These are phyloP conservation scores for Stygiomarasmius scandens DNA, from an alignment of 1,284 basidiomycete genomes.

Conservation along the genomic window DNA sequence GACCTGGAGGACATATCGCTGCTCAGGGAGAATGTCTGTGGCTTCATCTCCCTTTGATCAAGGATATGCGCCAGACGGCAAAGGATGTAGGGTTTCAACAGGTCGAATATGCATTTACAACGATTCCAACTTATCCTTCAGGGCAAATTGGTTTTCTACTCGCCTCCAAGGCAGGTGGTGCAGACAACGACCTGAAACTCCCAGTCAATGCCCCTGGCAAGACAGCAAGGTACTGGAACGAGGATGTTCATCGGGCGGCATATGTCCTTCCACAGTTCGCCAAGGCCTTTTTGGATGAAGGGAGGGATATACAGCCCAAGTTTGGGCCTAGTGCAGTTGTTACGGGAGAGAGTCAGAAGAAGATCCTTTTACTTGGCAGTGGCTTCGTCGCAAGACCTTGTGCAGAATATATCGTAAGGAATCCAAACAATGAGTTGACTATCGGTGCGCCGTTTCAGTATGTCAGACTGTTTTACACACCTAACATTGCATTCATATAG, in stretches of 20 bases:
- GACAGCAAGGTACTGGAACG: slow-evolving; percentile 84
- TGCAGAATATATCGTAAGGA: slow-evolving; percentile 90
- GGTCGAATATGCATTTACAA: slow-evolving; percentile 94
- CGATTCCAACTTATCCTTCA: slow-evolving; percentile 96
- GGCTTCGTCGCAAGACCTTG: slow-evolving; percentile 95
- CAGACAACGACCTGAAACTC: slow-evolving; percentile 49
- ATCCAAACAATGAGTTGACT: slow-evolving; percentile 84
- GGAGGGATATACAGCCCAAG: slow-evolving; percentile 67
- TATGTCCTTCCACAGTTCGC: slow-evolving; percentile 95
- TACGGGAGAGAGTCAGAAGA: slow-evolving; percentile 47
- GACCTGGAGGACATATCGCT: slow-evolving; percentile 91
- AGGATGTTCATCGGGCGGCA: slow-evolving; percentile 79
- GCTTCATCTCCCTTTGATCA: slow-evolving; percentile 92
- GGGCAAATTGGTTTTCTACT: slow-evolving; percentile 98
- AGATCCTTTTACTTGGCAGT: slow-evolving; percentile 90
- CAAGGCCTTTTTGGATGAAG: slow-evolving; percentile 73
- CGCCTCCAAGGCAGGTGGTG: slow-evolving; percentile 73
- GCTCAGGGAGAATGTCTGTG: slow-evolving; percentile 97
- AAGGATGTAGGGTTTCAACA: slow-evolving; percentile 74
- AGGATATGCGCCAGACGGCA: slow-evolving; percentile 75
- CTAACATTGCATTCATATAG: slow-evolving; percentile 38
- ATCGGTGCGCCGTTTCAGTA: slow-evolving; percentile 54
- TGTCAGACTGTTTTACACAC: slow-evolving; percentile 6
- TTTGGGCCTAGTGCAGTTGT: slow-evolving; percentile 58
- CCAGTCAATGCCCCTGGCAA: slow-evolving; percentile 56